A percentile compares a stretch with the other conserved stretches of the same genome.
Evolutionary conservation across 2,329 filamentous ascomycete genomes (phyloP).

Genomic region (Stagonosporopsis tanaceti): DNA sequence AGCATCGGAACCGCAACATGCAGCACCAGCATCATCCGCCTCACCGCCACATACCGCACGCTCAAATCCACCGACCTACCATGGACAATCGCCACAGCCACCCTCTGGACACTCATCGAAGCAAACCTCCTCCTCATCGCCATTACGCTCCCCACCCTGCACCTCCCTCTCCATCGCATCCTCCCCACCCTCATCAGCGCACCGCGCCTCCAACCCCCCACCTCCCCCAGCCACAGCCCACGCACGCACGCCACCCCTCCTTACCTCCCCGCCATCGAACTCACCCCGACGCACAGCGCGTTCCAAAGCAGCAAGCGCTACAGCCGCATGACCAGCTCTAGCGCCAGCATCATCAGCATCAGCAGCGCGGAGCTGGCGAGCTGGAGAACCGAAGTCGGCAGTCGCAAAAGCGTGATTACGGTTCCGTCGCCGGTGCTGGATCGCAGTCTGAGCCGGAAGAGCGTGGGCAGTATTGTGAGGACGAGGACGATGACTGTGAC

Average conservation of each 20-base stretch:
- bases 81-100: conserved; percentile 26
- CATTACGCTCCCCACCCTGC: conserved; percentile 52
- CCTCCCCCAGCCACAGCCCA: conserved; percentile 22
- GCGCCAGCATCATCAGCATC: conserved; percentile 18
- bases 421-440: not conserved
- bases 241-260: conserved; percentile 5
- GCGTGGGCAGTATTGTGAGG: conserved; percentile 1
- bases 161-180: conserved; percentile 52
- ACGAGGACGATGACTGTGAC: conserved; percentile 10
- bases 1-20: conserved; percentile 28
- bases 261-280: conserved; percentile 6
- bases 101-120: conserved; percentile 45
- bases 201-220: conserved; percentile 19
- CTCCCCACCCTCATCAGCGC: conserved; percentile 14
- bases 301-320: conserved; percentile 8
- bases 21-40: conserved; percentile 7
- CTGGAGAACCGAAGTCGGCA: not conserved
- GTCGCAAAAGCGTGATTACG: not conserved
- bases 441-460: not conserved
- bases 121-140: conserved; percentile 54
- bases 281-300: conserved; percentile 15
- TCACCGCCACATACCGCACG: conserved; percentile 9
- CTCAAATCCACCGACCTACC: conserved; percentile 20
- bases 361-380: conserved; percentile 20
- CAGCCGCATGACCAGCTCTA: conserved; percentile 6